Conservation (phyloP, 176 grass and related monocot species). For the Cocos nucifera region DNA sequence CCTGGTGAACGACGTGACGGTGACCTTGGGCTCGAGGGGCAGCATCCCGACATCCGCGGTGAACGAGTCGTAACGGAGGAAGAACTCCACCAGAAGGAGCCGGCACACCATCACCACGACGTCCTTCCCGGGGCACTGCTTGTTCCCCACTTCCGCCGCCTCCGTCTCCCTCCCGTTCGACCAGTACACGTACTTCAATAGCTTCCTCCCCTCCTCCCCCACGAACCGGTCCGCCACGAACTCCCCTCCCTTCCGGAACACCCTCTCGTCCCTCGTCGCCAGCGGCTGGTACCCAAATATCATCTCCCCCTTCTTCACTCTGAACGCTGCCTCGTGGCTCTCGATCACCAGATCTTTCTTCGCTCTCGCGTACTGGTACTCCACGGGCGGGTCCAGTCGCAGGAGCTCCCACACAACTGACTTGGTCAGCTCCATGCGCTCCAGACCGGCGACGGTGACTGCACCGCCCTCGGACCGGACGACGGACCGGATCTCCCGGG, state of each 20-base stretch:
- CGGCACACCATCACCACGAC: slow-evolving; percentile 39
- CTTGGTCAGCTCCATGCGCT: slow-evolving; percentile 55
- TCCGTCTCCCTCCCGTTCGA: slow-evolving; percentile 75
- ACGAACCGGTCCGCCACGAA: slow-evolving; percentile 57
- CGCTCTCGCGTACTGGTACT: slow-evolving; percentile 70
- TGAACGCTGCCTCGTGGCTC: slow-evolving; percentile 62
- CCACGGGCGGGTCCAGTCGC: slow-evolving; percentile 60
- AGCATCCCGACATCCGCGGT: slow-evolving; percentile 12
- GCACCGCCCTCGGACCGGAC: background rate
- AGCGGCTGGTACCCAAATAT: slow-evolving; percentile 63
- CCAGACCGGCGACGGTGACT: slow-evolving; percentile 29
- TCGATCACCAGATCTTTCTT: slow-evolving; percentile 43
- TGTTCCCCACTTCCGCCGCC: slow-evolving; percentile 39
- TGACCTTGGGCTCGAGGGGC: slow-evolving; percentile 40
- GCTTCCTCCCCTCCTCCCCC: slow-evolving; percentile 4
- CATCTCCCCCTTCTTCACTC: slow-evolving; percentile 63
- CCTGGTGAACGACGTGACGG: slow-evolving; percentile 45
- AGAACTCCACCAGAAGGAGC: slow-evolving; percentile 63
- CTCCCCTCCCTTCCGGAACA: slow-evolving; percentile 31
- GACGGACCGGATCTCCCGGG: slow-evolving; percentile 32
- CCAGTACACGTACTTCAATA: slow-evolving; percentile 67
- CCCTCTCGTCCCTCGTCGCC: slow-evolving; percentile 54
- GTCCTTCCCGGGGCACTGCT: slow-evolving; percentile 78
- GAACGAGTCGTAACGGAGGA: slow-evolving; percentile 66
- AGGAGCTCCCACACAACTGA: slow-evolving; percentile 65